Conservation (phyloP, 495 filamentous ascomycete species). For the Neurospora africana region DNA sequence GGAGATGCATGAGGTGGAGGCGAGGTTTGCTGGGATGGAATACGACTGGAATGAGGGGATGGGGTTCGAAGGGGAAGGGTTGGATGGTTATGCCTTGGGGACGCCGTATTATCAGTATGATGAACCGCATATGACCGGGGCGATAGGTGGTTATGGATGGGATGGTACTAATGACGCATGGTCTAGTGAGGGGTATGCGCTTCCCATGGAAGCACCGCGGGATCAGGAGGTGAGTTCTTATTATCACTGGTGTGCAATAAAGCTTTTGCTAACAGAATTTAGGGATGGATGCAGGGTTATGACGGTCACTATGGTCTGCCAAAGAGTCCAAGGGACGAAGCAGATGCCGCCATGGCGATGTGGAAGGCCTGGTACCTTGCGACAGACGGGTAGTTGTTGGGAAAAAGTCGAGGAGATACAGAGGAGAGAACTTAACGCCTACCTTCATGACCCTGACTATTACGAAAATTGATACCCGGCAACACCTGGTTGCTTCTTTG, state of each 20-base stretch:
- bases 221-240: neutral
- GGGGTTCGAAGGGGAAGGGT: neutral
- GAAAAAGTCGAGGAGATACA: neutral
- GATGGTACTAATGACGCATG: rapidly evolving
- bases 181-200: neutral
- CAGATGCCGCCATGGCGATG: neutral
- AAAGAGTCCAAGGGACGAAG: neutral
- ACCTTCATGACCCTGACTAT: neutral
- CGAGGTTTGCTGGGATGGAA: neutral
- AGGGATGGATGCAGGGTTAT: neutral
- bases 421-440: neutral
- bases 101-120: neutral
- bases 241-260: neutral
- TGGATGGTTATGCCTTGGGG: neutral
- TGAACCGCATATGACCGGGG: neutral
- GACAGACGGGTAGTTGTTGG: neutral
- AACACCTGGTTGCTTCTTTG: neutral
- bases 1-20: neutral
- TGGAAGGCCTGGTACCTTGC: neutral
- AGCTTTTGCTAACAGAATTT: neutral
- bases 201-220: neutral
- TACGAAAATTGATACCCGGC: neutral
- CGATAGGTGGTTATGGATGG: neutral
- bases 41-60: neutral
- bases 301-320: neutral